These are phyloP conservation scores for Colletotrichum sp. DNA, from an alignment of 2,329 filamentous ascomycete species.

Conservation along the genomic window DNA sequence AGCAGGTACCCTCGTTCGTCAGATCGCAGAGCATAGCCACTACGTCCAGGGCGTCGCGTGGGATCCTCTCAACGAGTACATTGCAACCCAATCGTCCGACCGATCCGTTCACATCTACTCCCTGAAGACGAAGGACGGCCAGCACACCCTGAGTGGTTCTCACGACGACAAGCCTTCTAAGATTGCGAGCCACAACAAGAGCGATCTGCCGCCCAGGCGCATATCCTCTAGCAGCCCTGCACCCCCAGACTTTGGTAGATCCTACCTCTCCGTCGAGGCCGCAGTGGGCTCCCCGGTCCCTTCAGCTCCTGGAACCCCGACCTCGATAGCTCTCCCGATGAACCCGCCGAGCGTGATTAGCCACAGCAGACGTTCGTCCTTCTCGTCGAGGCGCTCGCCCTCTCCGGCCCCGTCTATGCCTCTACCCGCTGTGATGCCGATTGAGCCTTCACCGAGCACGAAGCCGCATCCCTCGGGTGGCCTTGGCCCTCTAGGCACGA, in stretches of 20 bases:
- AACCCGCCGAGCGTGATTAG: conserved; percentile 87
- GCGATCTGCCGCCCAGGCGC: conserved; percentile 89
- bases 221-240: conserved; percentile 93
- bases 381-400: conserved; percentile 84
- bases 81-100: conserved; percentile 97
- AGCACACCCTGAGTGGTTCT: conserved; percentile 75
- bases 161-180: conserved; percentile 74
- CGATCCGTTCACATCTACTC: conserved; percentile 98
- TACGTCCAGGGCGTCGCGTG: conserved; percentile 98
- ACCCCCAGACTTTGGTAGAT: conserved; percentile 78
- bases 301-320: conserved; percentile 92
- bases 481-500: conserved; percentile 72
- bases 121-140: conserved; percentile 93
- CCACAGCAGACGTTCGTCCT: conserved; percentile 73
- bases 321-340: conserved; percentile 90
- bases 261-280: conserved; percentile 63
- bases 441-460: conserved; percentile 76
- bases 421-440: conserved; percentile 91
- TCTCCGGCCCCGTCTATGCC: conserved; percentile 95
- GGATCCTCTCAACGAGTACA: conserved; percentile 98
- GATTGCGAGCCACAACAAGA: conserved; percentile 77
- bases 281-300: conserved; percentile 81
- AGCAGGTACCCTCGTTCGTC: conserved; percentile 72
- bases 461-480: conserved; percentile 69
- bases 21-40: conserved; percentile 97